Conservation (phyloP, 257 asterid genomes). For the Petunia axillaris region DNA sequence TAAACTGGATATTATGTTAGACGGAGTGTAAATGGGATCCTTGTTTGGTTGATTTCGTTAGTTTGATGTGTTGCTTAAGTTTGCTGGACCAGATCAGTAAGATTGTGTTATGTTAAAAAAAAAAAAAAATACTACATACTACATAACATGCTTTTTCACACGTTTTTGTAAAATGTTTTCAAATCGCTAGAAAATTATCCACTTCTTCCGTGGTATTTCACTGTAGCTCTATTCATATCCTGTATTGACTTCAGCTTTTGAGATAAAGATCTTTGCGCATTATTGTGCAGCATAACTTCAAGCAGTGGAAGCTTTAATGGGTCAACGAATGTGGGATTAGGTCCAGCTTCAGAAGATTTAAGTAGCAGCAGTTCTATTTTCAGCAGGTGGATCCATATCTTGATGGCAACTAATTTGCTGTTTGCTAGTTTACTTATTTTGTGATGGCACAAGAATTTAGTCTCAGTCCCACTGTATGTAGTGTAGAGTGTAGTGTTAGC, state of each 20-base stretch:
- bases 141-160: neutral
- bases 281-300: conserved; percentile 30
- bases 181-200: neutral
- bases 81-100: neutral
- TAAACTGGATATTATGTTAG: neutral
- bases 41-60: neutral
- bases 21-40: neutral
- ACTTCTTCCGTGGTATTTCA: neutral
- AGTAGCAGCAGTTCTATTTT: conserved; percentile 36
- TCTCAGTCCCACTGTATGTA: conserved; percentile 12
- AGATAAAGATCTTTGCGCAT: neutral
- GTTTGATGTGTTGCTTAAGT: neutral
- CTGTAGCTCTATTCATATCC: neutral
- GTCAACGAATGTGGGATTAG: conserved; percentile 29
- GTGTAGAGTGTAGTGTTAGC: neutral
- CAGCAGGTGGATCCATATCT: conserved; percentile 32
- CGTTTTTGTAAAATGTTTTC: neutral
- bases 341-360: conserved; percentile 40
- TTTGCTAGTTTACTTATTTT: conserved; percentile 33
- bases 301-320: conserved; percentile 48
- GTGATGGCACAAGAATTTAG: conserved; percentile 28
- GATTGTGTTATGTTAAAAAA: neutral
- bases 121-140: neutral
- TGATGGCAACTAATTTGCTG: conserved; percentile 31
- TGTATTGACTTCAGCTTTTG: conserved; percentile 3